Conservation (phyloP, 495 filamentous ascomycete genomes). For the Chaetomium cochliodes region DNA sequence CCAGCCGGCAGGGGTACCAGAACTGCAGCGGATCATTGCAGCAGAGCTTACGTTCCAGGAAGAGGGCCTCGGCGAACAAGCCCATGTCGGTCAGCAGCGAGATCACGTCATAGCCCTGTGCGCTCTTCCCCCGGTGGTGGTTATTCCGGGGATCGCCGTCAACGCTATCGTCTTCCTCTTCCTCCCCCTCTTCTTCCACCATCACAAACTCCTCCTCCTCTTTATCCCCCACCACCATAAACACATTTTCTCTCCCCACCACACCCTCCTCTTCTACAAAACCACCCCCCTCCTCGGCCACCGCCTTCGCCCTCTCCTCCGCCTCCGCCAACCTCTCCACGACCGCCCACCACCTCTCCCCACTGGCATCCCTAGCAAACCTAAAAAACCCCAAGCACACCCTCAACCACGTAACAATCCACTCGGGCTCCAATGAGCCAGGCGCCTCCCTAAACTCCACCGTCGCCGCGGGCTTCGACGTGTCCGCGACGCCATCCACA, state of each 20-base stretch:
- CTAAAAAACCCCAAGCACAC: slow-evolving; percentile 24
- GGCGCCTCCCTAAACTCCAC: slow-evolving; percentile 30
- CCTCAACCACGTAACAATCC: slow-evolving; percentile 16
- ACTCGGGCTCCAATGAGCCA: slow-evolving; percentile 11
- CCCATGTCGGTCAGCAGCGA: slow-evolving; percentile 20
- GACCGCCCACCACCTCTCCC: neutral
- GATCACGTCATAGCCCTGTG: slow-evolving; percentile 21
- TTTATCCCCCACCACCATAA: slow-evolving; percentile 12
- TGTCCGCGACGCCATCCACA: neutral
- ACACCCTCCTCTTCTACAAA: neutral
- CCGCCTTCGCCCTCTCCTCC: slow-evolving; percentile 16
- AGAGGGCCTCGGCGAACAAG: neutral
- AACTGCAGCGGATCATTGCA: neutral
- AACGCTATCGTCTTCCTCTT: neutral
- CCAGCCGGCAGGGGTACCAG: slow-evolving; percentile 17
- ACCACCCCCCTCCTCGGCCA: too few relatives aligned
- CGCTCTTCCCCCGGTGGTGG: neutral
- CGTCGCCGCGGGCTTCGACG: neutral
- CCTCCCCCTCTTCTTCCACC: slow-evolving; percentile 17
- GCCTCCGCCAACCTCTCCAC: slow-evolving; percentile 18
- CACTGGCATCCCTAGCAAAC: slow-evolving; percentile 14
- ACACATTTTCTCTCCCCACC: too few relatives aligned
- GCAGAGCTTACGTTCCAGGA: slow-evolving; percentile 16
- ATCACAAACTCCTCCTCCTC: slow-evolving; percentile 3
- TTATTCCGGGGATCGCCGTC: too few relatives aligned